Evolutionary conservation across 2,329 filamentous ascomycete genomes (phyloP).

Genomic region (Mollisiaceae sp.): DNA sequence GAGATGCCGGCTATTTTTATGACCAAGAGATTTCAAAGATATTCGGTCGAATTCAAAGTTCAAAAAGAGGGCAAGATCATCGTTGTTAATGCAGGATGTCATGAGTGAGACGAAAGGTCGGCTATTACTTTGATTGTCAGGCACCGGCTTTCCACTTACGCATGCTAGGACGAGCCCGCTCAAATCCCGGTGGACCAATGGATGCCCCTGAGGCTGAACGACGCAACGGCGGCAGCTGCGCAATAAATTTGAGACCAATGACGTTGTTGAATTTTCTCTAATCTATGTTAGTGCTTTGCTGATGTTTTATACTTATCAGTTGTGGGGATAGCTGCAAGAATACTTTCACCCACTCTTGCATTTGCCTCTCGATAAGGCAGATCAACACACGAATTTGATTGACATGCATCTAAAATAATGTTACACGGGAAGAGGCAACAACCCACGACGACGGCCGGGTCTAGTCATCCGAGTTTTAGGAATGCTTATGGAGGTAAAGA

Average conservation of each 20-base stretch:
- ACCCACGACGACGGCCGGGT: not conserved
- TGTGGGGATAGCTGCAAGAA: not conserved
- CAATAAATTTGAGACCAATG: not conserved
- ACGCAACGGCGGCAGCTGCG: not conserved
- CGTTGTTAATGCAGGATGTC: not conserved
- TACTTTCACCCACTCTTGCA: not conserved
- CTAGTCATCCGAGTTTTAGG: not conserved
- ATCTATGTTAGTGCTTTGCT: no score
- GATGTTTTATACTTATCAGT: not conserved
- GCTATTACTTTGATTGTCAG: not conserved
- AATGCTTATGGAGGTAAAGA: not conserved
- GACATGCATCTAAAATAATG: not conserved
- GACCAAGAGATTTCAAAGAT: slow-evolving; percentile 5
- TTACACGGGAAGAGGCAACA: not conserved
- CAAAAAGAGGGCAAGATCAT: not conserved
- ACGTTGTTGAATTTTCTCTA: not conserved
- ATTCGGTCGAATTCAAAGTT: not conserved
- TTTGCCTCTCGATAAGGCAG: not conserved
- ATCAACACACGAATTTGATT: not conserved
- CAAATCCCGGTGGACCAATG: not conserved
- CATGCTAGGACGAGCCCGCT: not conserved
- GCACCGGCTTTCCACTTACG: slow-evolving; percentile 3
- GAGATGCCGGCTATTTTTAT: not conserved
- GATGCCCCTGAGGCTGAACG: not conserved
- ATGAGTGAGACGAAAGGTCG: not conserved